Evolutionary conservation across 1,139 yeast species (phyloP).

Genomic region (Hyphopichia buzzinii): DNA sequence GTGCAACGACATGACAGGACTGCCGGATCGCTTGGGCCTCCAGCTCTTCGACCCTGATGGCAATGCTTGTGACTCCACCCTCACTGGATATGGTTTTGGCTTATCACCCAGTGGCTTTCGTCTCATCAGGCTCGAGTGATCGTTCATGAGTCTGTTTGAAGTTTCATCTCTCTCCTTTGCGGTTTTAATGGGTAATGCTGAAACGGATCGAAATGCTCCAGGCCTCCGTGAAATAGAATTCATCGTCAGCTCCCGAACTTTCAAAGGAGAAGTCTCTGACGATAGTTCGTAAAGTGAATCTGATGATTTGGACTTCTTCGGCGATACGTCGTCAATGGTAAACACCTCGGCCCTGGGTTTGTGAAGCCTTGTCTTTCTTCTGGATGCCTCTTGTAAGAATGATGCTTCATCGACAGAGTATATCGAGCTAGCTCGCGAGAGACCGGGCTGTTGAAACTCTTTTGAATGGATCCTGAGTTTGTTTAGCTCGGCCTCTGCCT

Average conservation of each 20-base stretch:
- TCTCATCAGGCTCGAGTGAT: background rate
- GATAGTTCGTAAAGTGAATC: background rate
- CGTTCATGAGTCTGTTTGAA: slow-evolving; percentile 1
- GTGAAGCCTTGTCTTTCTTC: no score
- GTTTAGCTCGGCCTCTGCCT: no score
- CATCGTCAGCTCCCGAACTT: background rate
- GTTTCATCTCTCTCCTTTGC: background rate
- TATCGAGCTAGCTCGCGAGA: background rate
- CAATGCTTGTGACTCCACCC: background rate
- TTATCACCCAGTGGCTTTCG: background rate
- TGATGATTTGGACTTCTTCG: background rate
- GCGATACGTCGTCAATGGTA: no score
- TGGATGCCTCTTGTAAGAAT: background rate
- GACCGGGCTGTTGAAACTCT: no score
- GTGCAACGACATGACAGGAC: background rate
- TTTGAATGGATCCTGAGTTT: no score
- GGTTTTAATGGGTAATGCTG: background rate
- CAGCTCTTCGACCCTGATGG: background rate
- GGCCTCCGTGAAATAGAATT: background rate
- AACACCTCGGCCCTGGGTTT: background rate
- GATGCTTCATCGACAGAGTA: background rate
- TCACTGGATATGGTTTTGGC: background rate
- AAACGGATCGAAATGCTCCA: background rate
- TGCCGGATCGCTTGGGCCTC: background rate
- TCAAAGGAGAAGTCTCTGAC: background rate